Evolutionary conservation across 192 early-diverging fungal genomes (phyloP).

Genomic region (Glomus cerebriforme): DNA sequence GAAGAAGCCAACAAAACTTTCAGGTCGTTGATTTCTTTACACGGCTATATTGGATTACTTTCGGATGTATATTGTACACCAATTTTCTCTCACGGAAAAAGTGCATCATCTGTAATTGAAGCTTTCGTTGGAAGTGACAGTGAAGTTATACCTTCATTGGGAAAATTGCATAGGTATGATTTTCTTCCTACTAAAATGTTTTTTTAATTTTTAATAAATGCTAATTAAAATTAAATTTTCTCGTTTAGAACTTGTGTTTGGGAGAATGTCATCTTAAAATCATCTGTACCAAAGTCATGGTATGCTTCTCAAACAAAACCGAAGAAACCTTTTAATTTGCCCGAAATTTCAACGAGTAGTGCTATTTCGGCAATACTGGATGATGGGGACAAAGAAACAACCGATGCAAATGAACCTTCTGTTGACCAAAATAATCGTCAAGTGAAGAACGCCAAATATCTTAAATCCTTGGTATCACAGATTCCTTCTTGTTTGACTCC

Average conservation of each 20-base stretch:
- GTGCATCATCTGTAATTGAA: conserved; percentile 58
- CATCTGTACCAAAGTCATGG: conserved; percentile 67
- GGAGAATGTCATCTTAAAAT: conserved; percentile 64
- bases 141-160: conserved; percentile 53
- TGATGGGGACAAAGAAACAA: conserved; percentile 36
- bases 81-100: conserved; percentile 63
- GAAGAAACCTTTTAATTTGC: conserved; percentile 37
- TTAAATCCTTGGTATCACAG: conserved; percentile 66
- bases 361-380: conserved; percentile 23
- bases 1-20: conserved; percentile 53
- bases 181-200: not conserved
- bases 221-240: not conserved
- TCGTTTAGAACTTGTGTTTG: conserved; percentile 55
- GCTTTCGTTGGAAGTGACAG: conserved; percentile 62
- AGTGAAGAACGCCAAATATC: conserved; percentile 66
- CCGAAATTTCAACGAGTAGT: not conserved
- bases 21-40: conserved; percentile 59
- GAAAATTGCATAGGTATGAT: conserved; percentile 63
- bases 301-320: conserved; percentile 50
- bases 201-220: not conserved
- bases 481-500: conserved; percentile 64
- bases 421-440: conserved; percentile 57
- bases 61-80: conserved; percentile 73
- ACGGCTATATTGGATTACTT: conserved; percentile 63
- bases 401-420: conserved; percentile 35